These are phyloP conservation scores for Xylaria multiplex DNA, from an alignment of 2,329 filamentous ascomycete genomes.

Conservation along the genomic window DNA sequence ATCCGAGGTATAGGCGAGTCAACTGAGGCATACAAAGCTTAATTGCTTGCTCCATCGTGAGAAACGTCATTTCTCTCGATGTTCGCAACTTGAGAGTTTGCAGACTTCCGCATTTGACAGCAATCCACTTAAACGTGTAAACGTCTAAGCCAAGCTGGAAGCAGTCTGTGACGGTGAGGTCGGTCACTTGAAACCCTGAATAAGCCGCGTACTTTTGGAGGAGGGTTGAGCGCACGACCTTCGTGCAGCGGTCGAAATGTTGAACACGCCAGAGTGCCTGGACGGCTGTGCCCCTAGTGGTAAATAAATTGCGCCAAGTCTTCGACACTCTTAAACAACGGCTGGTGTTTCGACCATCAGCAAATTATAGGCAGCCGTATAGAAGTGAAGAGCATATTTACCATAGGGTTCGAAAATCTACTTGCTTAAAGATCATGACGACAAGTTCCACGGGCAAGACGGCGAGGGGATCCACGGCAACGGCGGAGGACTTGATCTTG, in stretches of 20 bases:
- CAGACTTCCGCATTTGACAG: slow-evolving; percentile 27
- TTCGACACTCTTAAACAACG: slow-evolving; percentile 45
- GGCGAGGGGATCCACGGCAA: slow-evolving; percentile 40
- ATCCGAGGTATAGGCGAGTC: slow-evolving; percentile 37
- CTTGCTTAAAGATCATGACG: slow-evolving; percentile 41
- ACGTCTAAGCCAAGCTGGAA: slow-evolving; percentile 29
- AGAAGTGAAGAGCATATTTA: slow-evolving; percentile 24
- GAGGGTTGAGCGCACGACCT: background rate
- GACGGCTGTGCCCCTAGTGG: slow-evolving; percentile 24
- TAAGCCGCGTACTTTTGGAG: slow-evolving; percentile 29
- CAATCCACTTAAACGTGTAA: slow-evolving; percentile 21
- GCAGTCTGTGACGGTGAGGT: slow-evolving; percentile 37
- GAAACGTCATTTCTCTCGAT: background rate
- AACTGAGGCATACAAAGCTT: slow-evolving; percentile 30
- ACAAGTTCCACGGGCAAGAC: slow-evolving; percentile 45
- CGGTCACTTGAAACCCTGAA: slow-evolving; percentile 26
- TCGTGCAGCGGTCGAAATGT: slow-evolving; percentile 23
- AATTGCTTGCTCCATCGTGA: background rate
- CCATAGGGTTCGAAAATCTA: slow-evolving; percentile 42
- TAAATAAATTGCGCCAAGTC: slow-evolving; percentile 42
- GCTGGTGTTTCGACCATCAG: slow-evolving; percentile 32
- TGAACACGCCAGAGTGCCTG: slow-evolving; percentile 43
- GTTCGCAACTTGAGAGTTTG: slow-evolving; percentile 40
- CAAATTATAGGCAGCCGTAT: background rate
- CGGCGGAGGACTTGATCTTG: slow-evolving; percentile 34